Conservation (phyloP, 176 grass and related monocot genomes). For the Rhynchospora pubera region DNA sequence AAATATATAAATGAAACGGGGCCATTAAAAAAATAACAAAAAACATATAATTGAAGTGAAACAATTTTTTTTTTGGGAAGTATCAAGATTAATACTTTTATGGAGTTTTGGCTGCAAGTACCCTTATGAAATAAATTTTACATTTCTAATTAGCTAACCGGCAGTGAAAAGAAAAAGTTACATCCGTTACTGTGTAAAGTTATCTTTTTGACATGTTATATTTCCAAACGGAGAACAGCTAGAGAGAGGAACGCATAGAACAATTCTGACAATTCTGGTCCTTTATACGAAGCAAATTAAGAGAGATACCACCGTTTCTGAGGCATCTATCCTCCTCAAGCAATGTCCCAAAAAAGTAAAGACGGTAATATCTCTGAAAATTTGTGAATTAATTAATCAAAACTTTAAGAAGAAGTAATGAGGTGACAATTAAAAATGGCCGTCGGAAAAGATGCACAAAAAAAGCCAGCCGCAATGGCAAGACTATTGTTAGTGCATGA, state of each 20-base stretch:
- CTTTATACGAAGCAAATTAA: slow-evolving; percentile 3
- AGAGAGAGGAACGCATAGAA: not conserved
- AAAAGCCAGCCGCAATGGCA: slow-evolving; percentile 1
- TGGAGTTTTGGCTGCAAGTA: not conserved
- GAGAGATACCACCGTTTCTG: not conserved
- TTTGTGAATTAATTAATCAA: not conserved
- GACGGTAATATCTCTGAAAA: not conserved
- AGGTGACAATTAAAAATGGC: not conserved
- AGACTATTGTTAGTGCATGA: not conserved
- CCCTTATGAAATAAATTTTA: not conserved
- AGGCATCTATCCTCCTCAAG: slow-evolving; percentile 1
- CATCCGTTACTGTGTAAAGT: no score
- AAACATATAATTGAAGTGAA: no score
- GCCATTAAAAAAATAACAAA: no score
- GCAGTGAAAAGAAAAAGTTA: not conserved
- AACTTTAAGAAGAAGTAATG: slow-evolving; percentile 3
- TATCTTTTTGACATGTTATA: no score
- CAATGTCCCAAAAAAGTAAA: not conserved
- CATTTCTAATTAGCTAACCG: not conserved
- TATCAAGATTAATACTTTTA: no score
- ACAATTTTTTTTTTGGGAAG: no score
- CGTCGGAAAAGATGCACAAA: slow-evolving; percentile 9
- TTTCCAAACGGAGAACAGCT: no score
- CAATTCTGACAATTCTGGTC: not conserved
- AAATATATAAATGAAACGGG: no score